Percentiles rank a stretch among this genome's conserved stretches.
Evolutionary conservation across 257 asterid genomes (phyloP).

Genomic region (Solanum etuberosum): DNA sequence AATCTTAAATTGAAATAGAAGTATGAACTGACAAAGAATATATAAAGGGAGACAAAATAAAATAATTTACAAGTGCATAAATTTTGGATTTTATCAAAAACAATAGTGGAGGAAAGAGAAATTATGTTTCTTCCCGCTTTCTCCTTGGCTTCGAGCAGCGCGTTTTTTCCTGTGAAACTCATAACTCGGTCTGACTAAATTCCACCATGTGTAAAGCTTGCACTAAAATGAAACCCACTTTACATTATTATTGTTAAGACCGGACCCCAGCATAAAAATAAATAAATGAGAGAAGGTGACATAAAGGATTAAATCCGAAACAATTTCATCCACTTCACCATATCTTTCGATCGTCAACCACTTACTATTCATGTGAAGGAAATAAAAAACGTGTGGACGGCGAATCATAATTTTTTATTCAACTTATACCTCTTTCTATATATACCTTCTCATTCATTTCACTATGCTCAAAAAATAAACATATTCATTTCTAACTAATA

Average conservation of each 20-base stretch:
- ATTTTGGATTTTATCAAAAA: neutral
- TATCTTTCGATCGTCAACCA: too few relatives aligned
- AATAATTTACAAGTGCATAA: neutral
- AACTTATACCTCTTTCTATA: neutral
- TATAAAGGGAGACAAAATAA: neutral
- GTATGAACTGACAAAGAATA: neutral
- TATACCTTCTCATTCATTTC: neutral
- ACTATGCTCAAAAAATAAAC: neutral
- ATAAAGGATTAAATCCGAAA: neutral
- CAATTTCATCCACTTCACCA: too few relatives aligned
- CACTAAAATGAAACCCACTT: neutral
- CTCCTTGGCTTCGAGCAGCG: constrained; percentile 9
- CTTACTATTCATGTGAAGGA: constrained; percentile 10
- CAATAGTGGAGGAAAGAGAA: neutral
- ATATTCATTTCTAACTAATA: constrained; percentile 1
- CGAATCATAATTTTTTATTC: constrained; percentile 9
- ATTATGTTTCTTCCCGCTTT: constrained; percentile 6
- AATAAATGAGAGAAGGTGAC: neutral
- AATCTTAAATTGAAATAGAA: neutral
- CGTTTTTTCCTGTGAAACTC: constrained; percentile 23
- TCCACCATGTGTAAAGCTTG: constrained; percentile 13
- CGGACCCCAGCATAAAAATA: neutral
- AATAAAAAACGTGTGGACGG: constrained; percentile 63
- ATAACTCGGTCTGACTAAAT: constrained; percentile 35
- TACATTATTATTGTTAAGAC: neutral